A percentile compares a stretch with the other conserved stretches of the same genome.
Evolutionary conservation across 805 yeast genomes (phyloP).

Genomic region (Metschnikowia orientalis): DNA sequence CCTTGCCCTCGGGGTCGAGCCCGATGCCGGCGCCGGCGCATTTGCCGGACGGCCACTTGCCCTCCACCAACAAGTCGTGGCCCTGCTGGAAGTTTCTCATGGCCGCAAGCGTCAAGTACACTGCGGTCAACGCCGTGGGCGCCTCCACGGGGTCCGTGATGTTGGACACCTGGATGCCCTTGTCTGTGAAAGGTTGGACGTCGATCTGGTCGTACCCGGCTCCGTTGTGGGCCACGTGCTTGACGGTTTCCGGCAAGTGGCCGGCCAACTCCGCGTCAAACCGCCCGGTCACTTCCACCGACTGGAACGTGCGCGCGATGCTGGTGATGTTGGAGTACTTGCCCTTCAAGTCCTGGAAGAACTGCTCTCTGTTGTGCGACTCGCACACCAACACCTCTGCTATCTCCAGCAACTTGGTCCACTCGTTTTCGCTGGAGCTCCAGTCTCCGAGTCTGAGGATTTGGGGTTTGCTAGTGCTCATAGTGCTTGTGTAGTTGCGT

Average conservation of each 20-base stretch:
- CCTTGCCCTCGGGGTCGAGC: constrained; percentile 69
- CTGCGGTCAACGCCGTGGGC: constrained; percentile 71
- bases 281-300: constrained; percentile 52
- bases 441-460: constrained; percentile 18
- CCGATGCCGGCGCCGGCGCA: constrained; percentile 57
- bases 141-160: constrained; percentile 63
- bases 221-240: constrained; percentile 57
- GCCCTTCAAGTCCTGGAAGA: constrained; percentile 38
- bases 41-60: constrained; percentile 55
- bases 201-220: constrained; percentile 79
- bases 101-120: constrained; percentile 58
- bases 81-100: constrained; percentile 65
- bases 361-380: constrained; percentile 35
- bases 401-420: constrained; percentile 15
- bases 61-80: constrained; percentile 45
- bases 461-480: constrained; percentile 14
- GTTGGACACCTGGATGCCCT: constrained; percentile 61
- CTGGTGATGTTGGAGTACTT: constrained; percentile 42
- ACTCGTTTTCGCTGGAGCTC: constrained; percentile 11
- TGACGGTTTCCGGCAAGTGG: constrained; percentile 51
- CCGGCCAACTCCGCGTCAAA: constrained; percentile 59
- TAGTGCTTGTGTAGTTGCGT: constrained; percentile 3
- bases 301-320: constrained; percentile 51
- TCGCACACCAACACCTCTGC: constrained; percentile 38
- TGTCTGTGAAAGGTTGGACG: constrained; percentile 45